Conservation (phyloP, 2,329 filamentous ascomycete genomes). For the Alternaria novae-zelandiae region DNA sequence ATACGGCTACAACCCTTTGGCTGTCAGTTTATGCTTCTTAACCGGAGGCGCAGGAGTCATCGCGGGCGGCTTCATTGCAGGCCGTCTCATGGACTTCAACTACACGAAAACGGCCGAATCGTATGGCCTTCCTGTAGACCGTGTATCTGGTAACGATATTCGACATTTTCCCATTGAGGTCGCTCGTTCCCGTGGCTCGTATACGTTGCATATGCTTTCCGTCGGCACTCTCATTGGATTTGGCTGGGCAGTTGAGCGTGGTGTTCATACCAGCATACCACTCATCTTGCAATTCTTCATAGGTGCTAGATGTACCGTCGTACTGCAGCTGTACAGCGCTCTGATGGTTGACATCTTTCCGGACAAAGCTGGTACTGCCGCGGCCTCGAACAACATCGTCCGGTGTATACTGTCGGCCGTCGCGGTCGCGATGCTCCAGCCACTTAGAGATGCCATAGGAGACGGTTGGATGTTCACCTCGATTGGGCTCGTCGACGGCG, state of each 20-base stretch:
- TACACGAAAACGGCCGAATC: not conserved
- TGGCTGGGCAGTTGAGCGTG: not conserved
- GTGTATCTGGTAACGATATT: not conserved
- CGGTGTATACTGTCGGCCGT: not conserved
- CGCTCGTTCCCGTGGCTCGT: not conserved
- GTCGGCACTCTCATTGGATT: not conserved
- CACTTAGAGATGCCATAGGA: not conserved
- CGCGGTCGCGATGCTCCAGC: not conserved
- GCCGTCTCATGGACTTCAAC: not conserved
- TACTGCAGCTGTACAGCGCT: not conserved
- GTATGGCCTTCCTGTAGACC: not conserved
- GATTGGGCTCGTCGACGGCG: not conserved
- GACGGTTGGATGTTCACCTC: not conserved
- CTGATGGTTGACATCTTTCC: not conserved
- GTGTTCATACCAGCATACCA: not conserved
- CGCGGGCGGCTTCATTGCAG: not conserved
- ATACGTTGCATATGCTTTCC: not conserved
- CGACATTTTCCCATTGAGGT: not conserved
- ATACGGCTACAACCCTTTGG: not conserved
- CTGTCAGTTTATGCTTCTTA: not conserved
- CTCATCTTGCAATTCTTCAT: not conserved
- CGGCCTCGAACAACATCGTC: not conserved
- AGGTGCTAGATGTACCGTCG: not conserved
- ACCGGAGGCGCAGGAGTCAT: not conserved
- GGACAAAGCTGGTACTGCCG: not conserved